These are phyloP conservation scores for Trichosporon faecale DNA, from an alignment of 1,284 basidiomycete genomes.

Conservation along the genomic window DNA sequence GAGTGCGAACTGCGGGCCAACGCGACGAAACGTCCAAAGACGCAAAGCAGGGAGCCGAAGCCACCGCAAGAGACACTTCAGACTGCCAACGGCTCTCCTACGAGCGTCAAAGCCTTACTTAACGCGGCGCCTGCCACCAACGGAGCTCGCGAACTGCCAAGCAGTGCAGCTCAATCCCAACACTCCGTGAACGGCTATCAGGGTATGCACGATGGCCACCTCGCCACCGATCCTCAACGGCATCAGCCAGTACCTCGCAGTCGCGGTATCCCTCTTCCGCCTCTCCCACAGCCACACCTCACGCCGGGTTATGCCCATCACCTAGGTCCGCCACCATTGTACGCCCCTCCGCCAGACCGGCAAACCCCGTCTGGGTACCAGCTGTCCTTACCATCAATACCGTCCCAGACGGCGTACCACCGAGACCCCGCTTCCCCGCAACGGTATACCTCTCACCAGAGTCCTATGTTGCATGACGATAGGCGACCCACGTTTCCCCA, in stretches of 20 bases:
- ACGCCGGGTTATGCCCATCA: no score
- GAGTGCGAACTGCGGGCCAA: conserved; percentile 32
- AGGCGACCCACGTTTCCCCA: not conserved
- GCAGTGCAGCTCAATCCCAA: not conserved
- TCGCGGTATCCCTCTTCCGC: not conserved
- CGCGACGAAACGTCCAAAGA: conserved; percentile 29
- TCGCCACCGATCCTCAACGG: not conserved
- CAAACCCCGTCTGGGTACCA: not conserved
- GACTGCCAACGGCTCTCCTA: not conserved
- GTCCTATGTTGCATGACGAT: not conserved
- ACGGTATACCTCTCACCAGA: not conserved
- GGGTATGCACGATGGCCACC: not conserved
- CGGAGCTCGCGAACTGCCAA: not conserved
- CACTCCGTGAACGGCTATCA: no score
- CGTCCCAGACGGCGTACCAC: not conserved
- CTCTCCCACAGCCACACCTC: not conserved
- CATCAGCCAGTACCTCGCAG: not conserved
- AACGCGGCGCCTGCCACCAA: not conserved
- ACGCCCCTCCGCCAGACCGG: not conserved
- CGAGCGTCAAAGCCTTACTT: not conserved
- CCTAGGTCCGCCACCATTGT: not conserved
- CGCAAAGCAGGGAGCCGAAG: not conserved
- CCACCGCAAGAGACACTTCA: not conserved
- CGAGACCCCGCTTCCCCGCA: not conserved
- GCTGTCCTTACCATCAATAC: no score